Conservation (phyloP, 495 filamentous ascomycete genomes). For the Aspergillus indologenus region DNA sequence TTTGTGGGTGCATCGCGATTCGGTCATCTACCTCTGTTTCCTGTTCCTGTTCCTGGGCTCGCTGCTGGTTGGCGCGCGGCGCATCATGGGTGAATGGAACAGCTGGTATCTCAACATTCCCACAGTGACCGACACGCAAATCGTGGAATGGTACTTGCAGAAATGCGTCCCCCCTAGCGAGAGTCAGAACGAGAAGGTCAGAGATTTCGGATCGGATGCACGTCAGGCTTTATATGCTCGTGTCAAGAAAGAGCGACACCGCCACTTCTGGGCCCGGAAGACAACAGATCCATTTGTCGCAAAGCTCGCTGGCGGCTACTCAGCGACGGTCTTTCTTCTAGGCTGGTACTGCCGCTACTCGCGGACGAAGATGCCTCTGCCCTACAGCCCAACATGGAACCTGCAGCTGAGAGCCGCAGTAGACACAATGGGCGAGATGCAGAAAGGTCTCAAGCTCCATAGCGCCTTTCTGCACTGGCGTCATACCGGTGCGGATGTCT, state of each 20-base stretch:
- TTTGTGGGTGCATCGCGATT: constrained; percentile 18
- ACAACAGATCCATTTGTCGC: constrained; percentile 10
- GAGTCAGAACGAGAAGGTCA: constrained; percentile 3
- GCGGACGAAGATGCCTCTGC: constrained; percentile 15
- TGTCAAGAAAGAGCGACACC: constrained; percentile 8
- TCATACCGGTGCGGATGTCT: constrained; percentile 18
- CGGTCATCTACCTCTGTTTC: constrained; percentile 18
- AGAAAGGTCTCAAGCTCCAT: constrained; percentile 17
- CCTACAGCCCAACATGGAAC: constrained; percentile 19
- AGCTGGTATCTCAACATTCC: constrained; percentile 17
- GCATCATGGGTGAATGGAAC: constrained; percentile 18
- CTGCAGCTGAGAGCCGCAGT: constrained; percentile 18
- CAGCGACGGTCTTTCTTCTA: constrained; percentile 14
- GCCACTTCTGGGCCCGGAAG: constrained; percentile 12
- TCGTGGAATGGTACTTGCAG: constrained; percentile 17
- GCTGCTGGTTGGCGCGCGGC: constrained; percentile 12
- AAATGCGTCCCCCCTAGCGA: neutral
- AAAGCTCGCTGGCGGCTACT: constrained; percentile 15
- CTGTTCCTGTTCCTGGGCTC: constrained; percentile 10
- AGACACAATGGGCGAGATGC: constrained; percentile 20
- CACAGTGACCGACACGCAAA: constrained; percentile 15
- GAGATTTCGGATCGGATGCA: constrained; percentile 13
- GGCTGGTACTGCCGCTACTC: constrained; percentile 20
- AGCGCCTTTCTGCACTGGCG: constrained; percentile 19
- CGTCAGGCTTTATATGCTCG: constrained; percentile 14